Percentiles rank a stretch among this genome's conserved stretches.
phyloP scores from a whole-genome alignment of 192 early-diverging fungal species.

The Coemansia sp. region DNA sequence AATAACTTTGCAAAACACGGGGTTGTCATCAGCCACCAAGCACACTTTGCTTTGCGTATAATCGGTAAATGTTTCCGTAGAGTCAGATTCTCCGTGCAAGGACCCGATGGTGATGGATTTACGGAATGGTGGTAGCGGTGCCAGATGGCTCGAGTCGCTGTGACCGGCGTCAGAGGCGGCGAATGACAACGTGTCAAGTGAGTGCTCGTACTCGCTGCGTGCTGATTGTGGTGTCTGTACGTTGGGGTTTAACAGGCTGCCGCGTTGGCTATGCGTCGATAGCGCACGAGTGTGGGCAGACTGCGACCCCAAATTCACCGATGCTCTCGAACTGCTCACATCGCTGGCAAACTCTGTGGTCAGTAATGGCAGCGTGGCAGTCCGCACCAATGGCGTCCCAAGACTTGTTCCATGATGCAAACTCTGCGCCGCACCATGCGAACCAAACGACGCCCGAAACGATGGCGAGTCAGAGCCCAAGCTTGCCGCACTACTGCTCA shows the following conservation, averaged over 20 bases:
- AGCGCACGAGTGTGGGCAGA: slow-evolving; percentile 1
- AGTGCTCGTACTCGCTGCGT: not conserved
- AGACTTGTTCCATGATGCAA: not conserved
- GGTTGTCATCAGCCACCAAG: slow-evolving; percentile 91
- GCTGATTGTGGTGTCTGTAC: not conserved
- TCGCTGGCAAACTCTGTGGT: not conserved
- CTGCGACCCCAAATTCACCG: not conserved
- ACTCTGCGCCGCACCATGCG: not conserved
- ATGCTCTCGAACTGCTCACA: not conserved
- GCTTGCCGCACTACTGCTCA: slow-evolving; percentile 6
- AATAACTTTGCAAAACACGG: slow-evolving; percentile 82
- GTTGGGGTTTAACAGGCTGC: slow-evolving; percentile 38
- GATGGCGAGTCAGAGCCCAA: not conserved
- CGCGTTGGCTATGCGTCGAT: slow-evolving; percentile 20
- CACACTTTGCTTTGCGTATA: slow-evolving; percentile 37
- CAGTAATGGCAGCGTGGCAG: slow-evolving; percentile 10
- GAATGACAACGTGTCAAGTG: not conserved
- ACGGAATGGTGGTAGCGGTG: not conserved
- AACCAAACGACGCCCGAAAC: not conserved
- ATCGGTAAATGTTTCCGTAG: too few relatives aligned
- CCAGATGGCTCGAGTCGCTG: not conserved
- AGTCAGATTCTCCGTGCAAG: not conserved
- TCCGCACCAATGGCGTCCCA: slow-evolving; percentile 4
- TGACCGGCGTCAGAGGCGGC: not conserved
- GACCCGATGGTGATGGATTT: not conserved